These are phyloP conservation scores for Canavalia ensiformis DNA, from an alignment of 306 rosid species.

Conservation along the genomic window DNA sequence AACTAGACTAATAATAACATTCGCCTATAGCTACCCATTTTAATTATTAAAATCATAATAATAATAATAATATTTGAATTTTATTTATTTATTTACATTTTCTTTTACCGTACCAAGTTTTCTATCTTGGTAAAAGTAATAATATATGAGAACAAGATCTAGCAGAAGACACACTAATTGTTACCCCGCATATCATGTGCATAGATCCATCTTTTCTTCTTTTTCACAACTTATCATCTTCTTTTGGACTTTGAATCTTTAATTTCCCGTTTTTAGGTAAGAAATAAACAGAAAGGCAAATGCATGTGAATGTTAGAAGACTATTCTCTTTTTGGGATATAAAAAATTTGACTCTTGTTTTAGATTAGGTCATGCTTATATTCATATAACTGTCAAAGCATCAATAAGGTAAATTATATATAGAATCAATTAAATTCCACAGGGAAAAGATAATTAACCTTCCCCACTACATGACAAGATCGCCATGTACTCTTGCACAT, in stretches of 20 bases:
- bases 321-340: conserved; percentile 45
- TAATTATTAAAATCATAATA: too few relatives aligned
- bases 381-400: conserved; percentile 37
- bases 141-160: conserved; percentile 49
- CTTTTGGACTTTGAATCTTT: conserved; percentile 41
- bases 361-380: conserved; percentile 54
- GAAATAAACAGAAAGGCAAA: conserved; percentile 41
- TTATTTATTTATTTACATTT: too few relatives aligned
- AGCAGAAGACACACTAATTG: conserved; percentile 56
- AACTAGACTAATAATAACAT: conserved; percentile 46
- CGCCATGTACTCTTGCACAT: conserved; percentile 52
- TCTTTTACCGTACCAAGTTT: not conserved
- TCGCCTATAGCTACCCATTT: not conserved
- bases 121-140: not conserved
- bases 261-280: conserved; percentile 37
- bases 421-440: conserved; percentile 27
- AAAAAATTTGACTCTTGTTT: conserved; percentile 43
- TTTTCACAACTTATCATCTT: conserved; percentile 41
- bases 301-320: conserved; percentile 54
- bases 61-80: too few relatives aligned
- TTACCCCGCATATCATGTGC: conserved; percentile 68
- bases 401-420: conserved; percentile 26
- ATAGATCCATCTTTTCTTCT: conserved; percentile 46
- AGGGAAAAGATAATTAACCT: conserved; percentile 45
- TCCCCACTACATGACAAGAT: conserved; percentile 63